phyloP scores from a whole-genome alignment of 345 rosid genomes.

The Iberis pinnata region DNA sequence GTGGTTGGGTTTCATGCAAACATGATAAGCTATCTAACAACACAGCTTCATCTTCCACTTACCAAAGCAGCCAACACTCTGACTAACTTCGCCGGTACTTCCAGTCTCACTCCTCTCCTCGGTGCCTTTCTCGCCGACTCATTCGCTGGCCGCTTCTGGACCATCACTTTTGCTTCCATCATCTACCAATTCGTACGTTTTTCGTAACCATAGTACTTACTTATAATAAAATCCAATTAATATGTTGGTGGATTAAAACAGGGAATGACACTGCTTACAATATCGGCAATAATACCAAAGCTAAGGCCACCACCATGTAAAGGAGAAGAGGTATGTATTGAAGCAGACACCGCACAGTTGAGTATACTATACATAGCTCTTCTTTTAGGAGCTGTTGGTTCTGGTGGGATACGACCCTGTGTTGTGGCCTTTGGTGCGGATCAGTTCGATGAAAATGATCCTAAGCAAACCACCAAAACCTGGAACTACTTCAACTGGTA shows the following conservation, averaged over 20 bases:
- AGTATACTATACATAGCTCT: conserved; percentile 61
- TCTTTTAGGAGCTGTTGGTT: conserved; percentile 61
- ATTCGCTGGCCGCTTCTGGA: conserved; percentile 87
- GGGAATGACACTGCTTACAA: conserved; percentile 72
- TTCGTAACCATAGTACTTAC: no score
- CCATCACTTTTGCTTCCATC: conserved; percentile 56
- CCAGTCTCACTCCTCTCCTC: conserved; percentile 72
- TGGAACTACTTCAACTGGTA: conserved; percentile 85
- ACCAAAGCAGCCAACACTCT: conserved; percentile 90
- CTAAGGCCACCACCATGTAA: conserved; percentile 71
- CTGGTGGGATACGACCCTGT: conserved; percentile 90
- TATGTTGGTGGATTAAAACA: no score
- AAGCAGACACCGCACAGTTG: conserved; percentile 54
- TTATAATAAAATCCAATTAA: no score
- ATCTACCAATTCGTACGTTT: conserved; percentile 52
- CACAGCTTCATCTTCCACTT: conserved; percentile 75
- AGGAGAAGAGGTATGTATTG: conserved; percentile 46
- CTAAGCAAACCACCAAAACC: conserved; percentile 49
- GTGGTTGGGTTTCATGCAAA: conserved; percentile 75
- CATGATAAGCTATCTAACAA: conserved; percentile 83
- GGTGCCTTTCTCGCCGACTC: conserved; percentile 88
- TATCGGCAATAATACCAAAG: conserved; percentile 66
- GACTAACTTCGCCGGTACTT: conserved; percentile 80
- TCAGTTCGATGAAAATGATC: conserved; percentile 65
- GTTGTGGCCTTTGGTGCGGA: conserved; percentile 88